These are phyloP conservation scores for Fusarium secorum DNA, from an alignment of 2,329 filamentous ascomycete species.

Conservation along the genomic window DNA sequence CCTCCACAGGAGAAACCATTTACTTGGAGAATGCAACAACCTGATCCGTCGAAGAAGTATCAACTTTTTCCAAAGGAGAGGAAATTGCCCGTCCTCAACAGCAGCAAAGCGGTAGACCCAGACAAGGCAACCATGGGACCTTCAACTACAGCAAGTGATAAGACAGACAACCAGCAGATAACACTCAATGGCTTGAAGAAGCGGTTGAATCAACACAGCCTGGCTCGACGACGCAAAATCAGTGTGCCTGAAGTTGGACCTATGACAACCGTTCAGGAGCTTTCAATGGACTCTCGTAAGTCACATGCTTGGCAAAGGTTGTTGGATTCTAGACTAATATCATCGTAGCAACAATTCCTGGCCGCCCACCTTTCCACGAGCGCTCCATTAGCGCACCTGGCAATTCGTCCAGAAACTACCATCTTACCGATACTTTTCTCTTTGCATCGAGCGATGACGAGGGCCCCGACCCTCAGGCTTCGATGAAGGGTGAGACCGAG, in stretches of 20 bases:
- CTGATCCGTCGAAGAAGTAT: constrained; percentile 62
- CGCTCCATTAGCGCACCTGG: constrained; percentile 70
- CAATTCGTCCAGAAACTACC: constrained; percentile 56
- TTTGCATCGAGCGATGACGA: constrained; percentile 38
- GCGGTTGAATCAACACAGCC: constrained; percentile 65
- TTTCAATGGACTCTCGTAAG: constrained; percentile 75
- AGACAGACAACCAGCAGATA: constrained; percentile 49
- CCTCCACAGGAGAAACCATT: constrained; percentile 58
- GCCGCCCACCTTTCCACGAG: constrained; percentile 69
- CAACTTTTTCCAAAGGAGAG: constrained; percentile 67
- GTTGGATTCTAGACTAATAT: constrained; percentile 23
- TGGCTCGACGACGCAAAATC: constrained; percentile 67
- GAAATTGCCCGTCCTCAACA: constrained; percentile 52
- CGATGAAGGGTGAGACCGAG: constrained; percentile 35
- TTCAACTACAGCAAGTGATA: constrained; percentile 52
- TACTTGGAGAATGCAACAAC: constrained; percentile 66
- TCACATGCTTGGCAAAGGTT: neutral
- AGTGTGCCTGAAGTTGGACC: constrained; percentile 71
- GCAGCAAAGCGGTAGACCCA: constrained; percentile 59
- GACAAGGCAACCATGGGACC: constrained; percentile 58
- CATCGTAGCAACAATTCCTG: constrained; percentile 69
- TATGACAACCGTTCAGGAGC: constrained; percentile 74
- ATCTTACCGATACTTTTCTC: constrained; percentile 38
- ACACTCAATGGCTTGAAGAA: constrained; percentile 55
- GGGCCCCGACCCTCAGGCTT: constrained; percentile 32